Conservation (phyloP, 75 land plant genomes). For the Sequoia sempervirens region DNA sequence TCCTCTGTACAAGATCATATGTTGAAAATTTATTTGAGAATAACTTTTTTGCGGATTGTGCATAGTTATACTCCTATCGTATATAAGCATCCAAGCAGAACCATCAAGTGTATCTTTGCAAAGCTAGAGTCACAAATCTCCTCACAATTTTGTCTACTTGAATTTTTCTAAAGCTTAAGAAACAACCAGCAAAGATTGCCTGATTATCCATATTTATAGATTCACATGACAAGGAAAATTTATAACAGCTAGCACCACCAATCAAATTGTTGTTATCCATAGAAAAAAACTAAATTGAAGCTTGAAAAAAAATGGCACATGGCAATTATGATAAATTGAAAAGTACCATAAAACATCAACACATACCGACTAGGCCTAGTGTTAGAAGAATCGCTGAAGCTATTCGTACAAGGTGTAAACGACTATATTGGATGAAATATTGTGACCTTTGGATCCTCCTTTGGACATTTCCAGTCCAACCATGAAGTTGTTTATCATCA, state of each 20-base stretch:
- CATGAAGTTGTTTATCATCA: constrained; percentile 54
- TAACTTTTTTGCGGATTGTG: neutral
- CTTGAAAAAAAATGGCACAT: neutral
- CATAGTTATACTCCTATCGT: neutral
- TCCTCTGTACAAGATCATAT: neutral
- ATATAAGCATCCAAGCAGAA: neutral
- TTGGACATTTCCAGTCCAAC: constrained; percentile 56
- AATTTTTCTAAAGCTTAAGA: neutral
- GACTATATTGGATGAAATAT: constrained; percentile 56
- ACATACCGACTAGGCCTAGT: constrained; percentile 2
- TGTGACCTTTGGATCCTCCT: constrained; percentile 59
- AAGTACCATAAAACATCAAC: neutral
- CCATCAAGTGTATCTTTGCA: neutral
- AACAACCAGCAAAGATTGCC: neutral
- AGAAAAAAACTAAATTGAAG: neutral
- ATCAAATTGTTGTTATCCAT: neutral
- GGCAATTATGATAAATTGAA: neutral
- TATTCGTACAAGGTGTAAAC: constrained; percentile 9
- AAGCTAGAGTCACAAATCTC: neutral
- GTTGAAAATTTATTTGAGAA: neutral
- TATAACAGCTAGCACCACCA: neutral
- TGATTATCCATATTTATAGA: neutral
- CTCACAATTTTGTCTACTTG: neutral
- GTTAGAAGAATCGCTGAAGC: neutral
- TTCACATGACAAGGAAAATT: neutral